Percentiles rank a stretch among this genome's conserved stretches.
Conservation (phyloP, 2,329 filamentous ascomycete genomes). For the Talaromyces amestolkiae region DNA sequence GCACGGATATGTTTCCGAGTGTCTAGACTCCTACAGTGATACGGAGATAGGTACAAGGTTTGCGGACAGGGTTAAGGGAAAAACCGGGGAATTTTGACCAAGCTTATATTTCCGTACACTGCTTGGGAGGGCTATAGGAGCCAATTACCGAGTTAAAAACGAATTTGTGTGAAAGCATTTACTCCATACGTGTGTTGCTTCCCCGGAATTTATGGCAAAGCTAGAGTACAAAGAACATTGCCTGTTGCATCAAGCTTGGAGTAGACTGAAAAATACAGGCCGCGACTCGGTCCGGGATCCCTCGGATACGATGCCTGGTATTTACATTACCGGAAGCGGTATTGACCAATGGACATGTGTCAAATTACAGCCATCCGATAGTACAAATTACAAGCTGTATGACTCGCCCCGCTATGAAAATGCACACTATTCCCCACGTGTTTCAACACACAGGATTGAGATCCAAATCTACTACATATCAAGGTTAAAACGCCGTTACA, state of each 20-base stretch:
- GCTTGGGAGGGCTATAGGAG: background rate
- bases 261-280: background rate
- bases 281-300: background rate
- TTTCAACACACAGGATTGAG: background rate
- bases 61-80: background rate
- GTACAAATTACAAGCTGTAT: conserved; percentile 1
- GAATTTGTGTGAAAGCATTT: background rate
- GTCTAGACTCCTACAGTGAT: background rate
- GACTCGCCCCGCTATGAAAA: background rate
- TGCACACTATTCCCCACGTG: background rate
- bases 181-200: background rate
- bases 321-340: conserved; percentile 4
- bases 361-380: background rate
- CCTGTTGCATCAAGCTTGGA: background rate
- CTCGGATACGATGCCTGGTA: background rate
- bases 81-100: background rate
- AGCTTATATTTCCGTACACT: background rate
- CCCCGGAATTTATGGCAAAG: background rate
- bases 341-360: background rate
- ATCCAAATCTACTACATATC: background rate
- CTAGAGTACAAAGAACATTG: background rate
- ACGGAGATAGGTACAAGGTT: background rate
- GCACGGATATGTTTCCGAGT: background rate
- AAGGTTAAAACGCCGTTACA: background rate
- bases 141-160: too few species aligned